These are phyloP conservation scores for Trichoderma hamatum DNA, from an alignment of 2,329 filamentous ascomycete species.

Conservation along the genomic window DNA sequence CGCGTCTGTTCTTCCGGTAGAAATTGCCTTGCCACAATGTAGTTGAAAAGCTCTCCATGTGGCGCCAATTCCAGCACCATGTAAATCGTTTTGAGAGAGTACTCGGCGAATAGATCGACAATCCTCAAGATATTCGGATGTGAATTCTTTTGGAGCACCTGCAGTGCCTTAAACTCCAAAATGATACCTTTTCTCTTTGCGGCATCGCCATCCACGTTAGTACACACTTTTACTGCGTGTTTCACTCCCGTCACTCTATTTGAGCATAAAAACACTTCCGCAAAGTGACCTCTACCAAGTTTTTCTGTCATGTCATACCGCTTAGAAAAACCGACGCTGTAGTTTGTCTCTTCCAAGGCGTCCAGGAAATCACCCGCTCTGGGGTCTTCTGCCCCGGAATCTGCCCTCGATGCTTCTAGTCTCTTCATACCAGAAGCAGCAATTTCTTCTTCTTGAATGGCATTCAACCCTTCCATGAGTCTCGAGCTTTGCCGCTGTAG, in stretches of 20 bases:
- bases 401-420: neutral
- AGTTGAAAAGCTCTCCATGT: slow-evolving; percentile 89
- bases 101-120: neutral
- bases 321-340: neutral
- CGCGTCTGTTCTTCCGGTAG: slow-evolving; percentile 76
- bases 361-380: neutral
- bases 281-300: slow-evolving; percentile 85
- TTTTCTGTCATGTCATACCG: slow-evolving; percentile 72
- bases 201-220: neutral
- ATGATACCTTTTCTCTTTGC: neutral
- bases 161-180: neutral
- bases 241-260: slow-evolving; percentile 75
- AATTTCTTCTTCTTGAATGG: neutral
- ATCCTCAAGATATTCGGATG: slow-evolving; percentile 1
- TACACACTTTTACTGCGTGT: slow-evolving; percentile 80
- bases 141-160: neutral
- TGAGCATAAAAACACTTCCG: slow-evolving; percentile 73
- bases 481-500: slow-evolving; percentile 6
- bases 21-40: slow-evolving; percentile 82
- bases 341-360: neutral
- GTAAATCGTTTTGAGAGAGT: slow-evolving; percentile 79
- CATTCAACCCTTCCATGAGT: neutral
- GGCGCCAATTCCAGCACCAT: slow-evolving; percentile 81
- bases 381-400: neutral
- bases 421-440: neutral